phyloP scores from a whole-genome alignment of 371 early-diverging fungal species.

The Mortierella sp. region DNA sequence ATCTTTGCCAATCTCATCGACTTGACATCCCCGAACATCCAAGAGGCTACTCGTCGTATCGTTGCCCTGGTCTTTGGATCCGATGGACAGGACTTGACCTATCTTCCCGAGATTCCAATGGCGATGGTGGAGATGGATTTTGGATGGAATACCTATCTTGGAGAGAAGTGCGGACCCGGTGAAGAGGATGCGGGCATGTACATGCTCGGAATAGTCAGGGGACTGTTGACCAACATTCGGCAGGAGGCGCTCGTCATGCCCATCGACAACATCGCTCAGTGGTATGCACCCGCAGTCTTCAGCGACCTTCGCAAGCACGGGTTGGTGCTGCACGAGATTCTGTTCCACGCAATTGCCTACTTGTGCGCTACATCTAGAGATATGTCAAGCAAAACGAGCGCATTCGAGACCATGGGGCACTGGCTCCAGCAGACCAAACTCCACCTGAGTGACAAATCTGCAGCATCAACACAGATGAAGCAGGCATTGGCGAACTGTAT shows the following conservation, averaged over 20 bases:
- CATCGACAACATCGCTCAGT: constrained; percentile 34
- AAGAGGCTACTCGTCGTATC: constrained; percentile 31
- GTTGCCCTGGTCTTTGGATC: constrained; percentile 39
- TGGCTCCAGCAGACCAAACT: constrained; percentile 74
- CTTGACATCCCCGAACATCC: constrained; percentile 35
- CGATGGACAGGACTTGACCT: constrained; percentile 14
- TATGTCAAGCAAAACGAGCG: constrained; percentile 72
- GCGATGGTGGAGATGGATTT: constrained; percentile 40
- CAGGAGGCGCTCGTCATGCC: constrained; percentile 59
- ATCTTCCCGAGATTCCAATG: constrained; percentile 30
- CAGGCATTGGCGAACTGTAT: constrained; percentile 43
- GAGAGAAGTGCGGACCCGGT: constrained; percentile 41
- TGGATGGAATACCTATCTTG: constrained; percentile 49
- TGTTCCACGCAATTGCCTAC: constrained; percentile 60
- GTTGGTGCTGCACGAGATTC: constrained; percentile 56
- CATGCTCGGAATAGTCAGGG: constrained; percentile 66
- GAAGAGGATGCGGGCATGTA: constrained; percentile 55
- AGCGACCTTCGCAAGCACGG: constrained; percentile 19
- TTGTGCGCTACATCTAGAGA: constrained; percentile 68
- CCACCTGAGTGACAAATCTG: constrained; percentile 43
- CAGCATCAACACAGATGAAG: constrained; percentile 36
- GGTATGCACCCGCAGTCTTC: constrained; percentile 54
- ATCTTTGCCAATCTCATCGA: constrained; percentile 53
- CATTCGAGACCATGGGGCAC: constrained; percentile 80
- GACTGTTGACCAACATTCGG: constrained; percentile 64